Conservation (phyloP, 306 rosid genomes). For the Ziziphus jujuba region DNA sequence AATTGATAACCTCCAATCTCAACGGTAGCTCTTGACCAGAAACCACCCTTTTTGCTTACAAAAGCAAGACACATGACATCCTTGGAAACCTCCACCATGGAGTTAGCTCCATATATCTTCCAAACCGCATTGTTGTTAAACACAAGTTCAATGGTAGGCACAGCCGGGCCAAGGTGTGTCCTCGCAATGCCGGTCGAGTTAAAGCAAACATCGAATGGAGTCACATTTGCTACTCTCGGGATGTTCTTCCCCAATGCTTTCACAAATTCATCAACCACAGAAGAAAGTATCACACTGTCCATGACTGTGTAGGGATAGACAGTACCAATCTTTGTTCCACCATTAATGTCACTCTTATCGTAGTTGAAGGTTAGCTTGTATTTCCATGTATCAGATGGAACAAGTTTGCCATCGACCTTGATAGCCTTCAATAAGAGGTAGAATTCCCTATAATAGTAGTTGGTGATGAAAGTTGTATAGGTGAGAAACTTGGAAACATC, state of each 20-base stretch:
- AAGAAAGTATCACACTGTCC: slow-evolving; percentile 45
- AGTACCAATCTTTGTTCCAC: background rate
- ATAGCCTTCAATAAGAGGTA: slow-evolving; percentile 53
- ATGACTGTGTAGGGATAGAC: slow-evolving; percentile 42
- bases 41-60: slow-evolving; percentile 47
- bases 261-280: slow-evolving; percentile 36
- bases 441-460: slow-evolving; percentile 44
- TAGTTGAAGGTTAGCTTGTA: too few relatives aligned
- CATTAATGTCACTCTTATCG: background rate
- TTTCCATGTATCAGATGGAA: background rate
- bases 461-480: slow-evolving; percentile 32
- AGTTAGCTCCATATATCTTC: slow-evolving; percentile 53
- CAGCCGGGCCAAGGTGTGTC: slow-evolving; percentile 37
- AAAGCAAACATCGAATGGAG: slow-evolving; percentile 57
- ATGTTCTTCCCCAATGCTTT: background rate
- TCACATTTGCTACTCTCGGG: slow-evolving; percentile 35
- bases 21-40: slow-evolving; percentile 42
- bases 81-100: slow-evolving; percentile 42
- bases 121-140: slow-evolving; percentile 49
- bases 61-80: slow-evolving; percentile 59
- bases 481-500: slow-evolving; percentile 39
- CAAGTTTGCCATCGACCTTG: slow-evolving; percentile 23
- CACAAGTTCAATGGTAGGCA: slow-evolving; percentile 48
- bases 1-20: slow-evolving; percentile 61
- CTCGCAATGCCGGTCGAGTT: slow-evolving; percentile 13